Percentiles rank a stretch among this genome's conserved stretches.
Conservation (phyloP, 1,139 yeast genomes). For the Starmera stellimalicola region DNA sequence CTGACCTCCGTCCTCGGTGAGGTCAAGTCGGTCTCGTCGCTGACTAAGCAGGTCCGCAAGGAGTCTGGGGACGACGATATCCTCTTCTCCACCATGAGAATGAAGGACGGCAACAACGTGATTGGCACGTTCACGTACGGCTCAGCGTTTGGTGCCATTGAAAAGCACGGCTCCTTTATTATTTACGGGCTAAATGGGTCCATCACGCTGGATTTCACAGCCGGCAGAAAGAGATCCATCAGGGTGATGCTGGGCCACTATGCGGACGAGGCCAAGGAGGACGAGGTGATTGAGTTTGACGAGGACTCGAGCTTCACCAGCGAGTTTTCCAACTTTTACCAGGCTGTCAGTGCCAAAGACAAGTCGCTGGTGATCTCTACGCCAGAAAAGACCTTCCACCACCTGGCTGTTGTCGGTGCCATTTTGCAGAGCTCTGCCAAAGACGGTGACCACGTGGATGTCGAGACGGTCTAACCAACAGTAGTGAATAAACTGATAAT, state of each 20-base stretch:
- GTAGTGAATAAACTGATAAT: too few relatives aligned
- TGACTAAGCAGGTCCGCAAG: constrained; percentile 60
- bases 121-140: constrained; percentile 85
- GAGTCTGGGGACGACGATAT: constrained; percentile 72
- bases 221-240: constrained; percentile 35
- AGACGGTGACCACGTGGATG: constrained; percentile 46
- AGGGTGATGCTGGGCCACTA: constrained; percentile 28
- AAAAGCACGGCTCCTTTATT: constrained; percentile 49
- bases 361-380: constrained; percentile 44
- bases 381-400: constrained; percentile 77
- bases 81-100: constrained; percentile 52
- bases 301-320: constrained; percentile 45
- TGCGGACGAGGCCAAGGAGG: constrained; percentile 31
- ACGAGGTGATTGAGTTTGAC: constrained; percentile 32
- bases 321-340: constrained; percentile 64
- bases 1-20: constrained; percentile 70
- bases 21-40: constrained; percentile 56
- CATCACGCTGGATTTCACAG: constrained; percentile 48
- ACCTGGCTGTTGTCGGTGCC: constrained; percentile 77
- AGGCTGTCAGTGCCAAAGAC: constrained; percentile 56
- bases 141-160: constrained; percentile 74
- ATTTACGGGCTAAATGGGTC: constrained; percentile 74
- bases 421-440: constrained; percentile 56
- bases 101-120: constrained; percentile 37
- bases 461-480: constrained; percentile 20